phyloP scores from a whole-genome alignment of 1,139 yeast species.

The Lodderomyces margitis region DNA sequence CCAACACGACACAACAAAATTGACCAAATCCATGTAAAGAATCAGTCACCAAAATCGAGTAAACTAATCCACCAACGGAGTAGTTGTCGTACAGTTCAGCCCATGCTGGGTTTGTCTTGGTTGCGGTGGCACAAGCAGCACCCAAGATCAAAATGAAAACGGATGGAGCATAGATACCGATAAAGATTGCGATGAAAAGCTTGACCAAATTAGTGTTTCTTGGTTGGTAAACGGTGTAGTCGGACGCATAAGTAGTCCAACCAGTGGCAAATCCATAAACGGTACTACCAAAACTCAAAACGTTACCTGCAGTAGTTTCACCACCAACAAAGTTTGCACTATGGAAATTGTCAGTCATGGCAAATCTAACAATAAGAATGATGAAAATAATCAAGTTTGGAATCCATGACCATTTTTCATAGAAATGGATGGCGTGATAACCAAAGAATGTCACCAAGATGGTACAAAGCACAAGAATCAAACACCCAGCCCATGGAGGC shows the following conservation, averaged over 20 bases:
- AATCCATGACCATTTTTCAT: slow-evolving; percentile 87
- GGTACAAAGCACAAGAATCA: slow-evolving; percentile 68
- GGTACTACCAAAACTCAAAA: slow-evolving; percentile 82
- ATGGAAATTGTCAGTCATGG: slow-evolving; percentile 60
- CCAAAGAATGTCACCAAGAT: slow-evolving; percentile 82
- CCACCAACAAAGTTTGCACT: slow-evolving; percentile 51
- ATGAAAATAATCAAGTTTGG: slow-evolving; percentile 74
- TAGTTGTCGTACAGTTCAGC: slow-evolving; percentile 48
- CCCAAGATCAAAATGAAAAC: slow-evolving; percentile 77
- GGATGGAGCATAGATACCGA: slow-evolving; percentile 68
- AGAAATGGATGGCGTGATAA: slow-evolving; percentile 74
- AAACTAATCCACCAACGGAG: slow-evolving; percentile 80
- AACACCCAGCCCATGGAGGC: slow-evolving; percentile 92
- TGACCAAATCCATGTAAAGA: slow-evolving; percentile 87
- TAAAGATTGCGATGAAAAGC: slow-evolving; percentile 61
- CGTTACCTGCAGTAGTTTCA: slow-evolving; percentile 65
- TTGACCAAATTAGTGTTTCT: slow-evolving; percentile 54
- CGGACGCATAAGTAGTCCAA: slow-evolving; percentile 92
- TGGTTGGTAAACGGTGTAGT: slow-evolving; percentile 84
- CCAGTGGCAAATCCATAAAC: slow-evolving; percentile 91
- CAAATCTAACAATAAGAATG: slow-evolving; percentile 74
- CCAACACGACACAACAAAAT: slow-evolving; percentile 80
- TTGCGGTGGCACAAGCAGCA: slow-evolving; percentile 81
- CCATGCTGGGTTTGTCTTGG: slow-evolving; percentile 46
- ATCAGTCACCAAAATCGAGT: slow-evolving; percentile 70